Conservation (phyloP, 225 moss, liverwort and hornwort species). For the Takakia lepidozioides region DNA sequence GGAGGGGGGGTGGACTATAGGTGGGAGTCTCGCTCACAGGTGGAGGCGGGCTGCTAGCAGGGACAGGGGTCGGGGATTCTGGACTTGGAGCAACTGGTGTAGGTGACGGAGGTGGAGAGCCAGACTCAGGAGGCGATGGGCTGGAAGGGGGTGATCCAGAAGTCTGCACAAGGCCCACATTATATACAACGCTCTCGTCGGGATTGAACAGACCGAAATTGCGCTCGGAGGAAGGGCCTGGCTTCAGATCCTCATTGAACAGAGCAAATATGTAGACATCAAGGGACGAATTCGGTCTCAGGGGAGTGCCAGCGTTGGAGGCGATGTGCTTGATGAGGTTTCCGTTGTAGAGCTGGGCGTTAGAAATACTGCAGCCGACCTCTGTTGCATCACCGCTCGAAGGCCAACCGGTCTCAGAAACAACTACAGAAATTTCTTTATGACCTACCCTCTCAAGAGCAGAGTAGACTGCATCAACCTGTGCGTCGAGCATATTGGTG, state of each 20-base stretch:
- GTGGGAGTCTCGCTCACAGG: constrained; percentile 1
- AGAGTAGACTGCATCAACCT: constrained; percentile 76
- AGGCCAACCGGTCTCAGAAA: constrained; percentile 87
- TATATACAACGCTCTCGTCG: constrained; percentile 40
- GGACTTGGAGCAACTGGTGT: background rate
- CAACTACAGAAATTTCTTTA: constrained; percentile 45
- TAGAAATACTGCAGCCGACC: constrained; percentile 26
- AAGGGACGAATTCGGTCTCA: constrained; percentile 23
- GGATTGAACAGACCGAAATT: constrained; percentile 72
- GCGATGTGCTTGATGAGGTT: constrained; percentile 64
- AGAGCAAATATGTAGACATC: constrained; percentile 70
- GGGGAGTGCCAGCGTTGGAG: constrained; percentile 43
- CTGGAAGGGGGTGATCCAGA: constrained; percentile 4
- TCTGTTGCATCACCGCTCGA: constrained; percentile 52
- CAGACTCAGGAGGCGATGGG: constrained; percentile 5
- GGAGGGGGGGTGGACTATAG: too few species aligned
- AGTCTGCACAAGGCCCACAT: constrained; percentile 44
- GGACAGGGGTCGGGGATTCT: background rate
- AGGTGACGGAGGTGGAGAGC: background rate
- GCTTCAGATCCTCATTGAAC: constrained; percentile 81
- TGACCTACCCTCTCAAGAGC: constrained; percentile 76
- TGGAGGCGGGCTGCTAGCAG: background rate
- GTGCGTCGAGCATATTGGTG: constrained; percentile 71
- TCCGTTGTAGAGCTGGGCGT: constrained; percentile 61
- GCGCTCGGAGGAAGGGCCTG: constrained; percentile 61